Percentiles rank a stretch among this genome's conserved stretches.
Conservation (phyloP, 1,284 basidiomycete species). For the Ustilago esculenta region DNA sequence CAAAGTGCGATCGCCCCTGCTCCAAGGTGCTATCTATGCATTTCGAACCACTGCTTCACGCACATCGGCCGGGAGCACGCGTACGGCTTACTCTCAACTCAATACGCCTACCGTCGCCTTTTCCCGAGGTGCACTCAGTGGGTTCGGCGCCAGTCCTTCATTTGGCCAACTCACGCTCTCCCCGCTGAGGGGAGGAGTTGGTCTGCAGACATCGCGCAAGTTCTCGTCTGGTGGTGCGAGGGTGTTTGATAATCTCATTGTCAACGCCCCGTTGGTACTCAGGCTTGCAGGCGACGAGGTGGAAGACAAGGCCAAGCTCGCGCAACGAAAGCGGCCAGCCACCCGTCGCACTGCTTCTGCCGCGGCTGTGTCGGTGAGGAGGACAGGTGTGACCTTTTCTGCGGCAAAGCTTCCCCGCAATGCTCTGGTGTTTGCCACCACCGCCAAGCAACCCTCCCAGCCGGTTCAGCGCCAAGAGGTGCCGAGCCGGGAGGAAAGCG, state of each 20-base stretch:
- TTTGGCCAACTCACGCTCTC: conserved; percentile 12
- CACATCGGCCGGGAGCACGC: background rate
- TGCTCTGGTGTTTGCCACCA: conserved; percentile 8
- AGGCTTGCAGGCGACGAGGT: conserved; percentile 29
- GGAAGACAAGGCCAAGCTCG: conserved; percentile 33
- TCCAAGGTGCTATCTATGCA: conserved; percentile 8
- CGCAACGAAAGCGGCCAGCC: background rate
- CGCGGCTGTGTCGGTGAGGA: background rate
- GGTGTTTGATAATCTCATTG: conserved; percentile 41
- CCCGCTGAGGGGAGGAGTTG: conserved; percentile 27
- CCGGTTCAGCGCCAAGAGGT: background rate
- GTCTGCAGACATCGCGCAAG: conserved; percentile 30
- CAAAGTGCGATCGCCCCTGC: conserved; percentile 8
- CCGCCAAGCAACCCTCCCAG: background rate
- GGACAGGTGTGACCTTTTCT: conserved; percentile 16
- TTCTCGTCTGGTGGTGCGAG: conserved; percentile 35
- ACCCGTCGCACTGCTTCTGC: background rate
- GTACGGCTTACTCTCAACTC: conserved; percentile 11
- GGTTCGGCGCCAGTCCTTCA: conserved; percentile 18
- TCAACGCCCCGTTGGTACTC: conserved; percentile 44
- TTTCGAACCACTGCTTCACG: conserved; percentile 12
- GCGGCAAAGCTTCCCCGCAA: conserved; percentile 3
- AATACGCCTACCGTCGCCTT: conserved; percentile 11
- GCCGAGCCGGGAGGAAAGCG: too few relatives aligned
- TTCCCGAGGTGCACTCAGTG: conserved; percentile 12